Evolutionary conservation across 164 flowering plant species (phyloP), one percentile per base, ranked within the genome.

Genomic region (Tetrastigma voinierianum): DNA sequence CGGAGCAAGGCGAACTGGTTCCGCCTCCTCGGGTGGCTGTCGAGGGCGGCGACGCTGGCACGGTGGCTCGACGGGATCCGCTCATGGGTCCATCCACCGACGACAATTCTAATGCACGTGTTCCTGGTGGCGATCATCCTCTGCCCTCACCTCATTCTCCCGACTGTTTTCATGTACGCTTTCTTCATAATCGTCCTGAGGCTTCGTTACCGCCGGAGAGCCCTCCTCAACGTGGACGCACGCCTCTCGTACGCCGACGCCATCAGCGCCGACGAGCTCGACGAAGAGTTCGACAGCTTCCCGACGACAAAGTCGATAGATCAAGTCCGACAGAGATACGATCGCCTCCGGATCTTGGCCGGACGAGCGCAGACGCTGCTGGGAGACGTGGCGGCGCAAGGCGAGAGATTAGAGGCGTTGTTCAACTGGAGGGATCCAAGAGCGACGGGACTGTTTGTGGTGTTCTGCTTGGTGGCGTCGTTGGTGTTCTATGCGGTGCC

Each of bases 1-100:
- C 66, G 95, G 18, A 91, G 93, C 82, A 93, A 91, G 79, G 90
- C 90, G 1, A 93, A 93, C 61, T 96, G 95, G 96, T 87, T 88
- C 65, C 61, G 98, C 17, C 78, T 88, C 0, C 85, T 87, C 14
- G 86, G 85, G 1, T 84, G 89, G 53, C 65, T 93, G 59, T 67
- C 90, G 2, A 79, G 78, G 13, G 85, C 77, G 0, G 88, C 86
- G 4, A 45, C 87, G 0, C 21, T 90, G 2, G 84, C 81, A 0
- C 75, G 89, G 10, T 91, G 98, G 98, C 59, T 90, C 16, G 88
- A 90, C 19, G 90, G 77, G 46, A 76, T 93, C n/a, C 83, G 94
- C 43, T 83, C 74, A 15, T 96, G 99, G 99, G 66, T 32, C 2
- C 83, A 90, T 72, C 89, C 98, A 4, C 83, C 90, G 9, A 88